These are phyloP conservation scores for Oryza longistaminata DNA, from an alignment of 176 grass and related monocot species.

Conservation along the genomic window DNA sequence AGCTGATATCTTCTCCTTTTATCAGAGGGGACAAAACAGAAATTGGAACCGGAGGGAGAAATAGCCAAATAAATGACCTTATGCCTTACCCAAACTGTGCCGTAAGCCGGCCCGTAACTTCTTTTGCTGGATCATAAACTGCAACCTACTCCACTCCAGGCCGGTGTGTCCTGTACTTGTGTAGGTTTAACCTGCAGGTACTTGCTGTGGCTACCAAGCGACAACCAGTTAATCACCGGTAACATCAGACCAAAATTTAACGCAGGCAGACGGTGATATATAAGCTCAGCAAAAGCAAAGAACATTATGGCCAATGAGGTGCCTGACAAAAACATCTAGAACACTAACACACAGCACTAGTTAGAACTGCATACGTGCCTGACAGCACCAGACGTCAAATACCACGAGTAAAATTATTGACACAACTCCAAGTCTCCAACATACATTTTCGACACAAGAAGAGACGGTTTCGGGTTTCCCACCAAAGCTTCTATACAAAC, in stretches of 20 bases:
- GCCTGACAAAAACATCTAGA: neutral
- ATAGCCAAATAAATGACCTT: neutral
- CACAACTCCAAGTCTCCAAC: neutral
- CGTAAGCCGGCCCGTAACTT: neutral
- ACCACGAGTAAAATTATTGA: neutral
- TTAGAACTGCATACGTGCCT: neutral
- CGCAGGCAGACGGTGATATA: neutral
- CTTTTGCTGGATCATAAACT: neutral
- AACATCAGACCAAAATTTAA: neutral
- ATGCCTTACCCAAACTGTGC: neutral
- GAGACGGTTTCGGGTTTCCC: neutral
- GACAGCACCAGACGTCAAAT: neutral
- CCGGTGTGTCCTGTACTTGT: neutral
- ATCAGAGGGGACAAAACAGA: neutral
- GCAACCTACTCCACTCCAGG: slow-evolving; percentile 19
- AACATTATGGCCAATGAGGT: neutral
- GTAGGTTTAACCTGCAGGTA: neutral
- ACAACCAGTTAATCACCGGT: neutral
- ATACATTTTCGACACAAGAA: slow-evolving; percentile 9
- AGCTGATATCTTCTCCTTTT: neutral
- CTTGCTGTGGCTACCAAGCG: neutral
- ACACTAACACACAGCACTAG: neutral
- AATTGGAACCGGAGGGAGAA: neutral
- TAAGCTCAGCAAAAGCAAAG: neutral
- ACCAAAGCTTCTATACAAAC: neutral